Conservation (phyloP, 768 basidiomycete species). For the Phylloporus arenicola region DNA sequence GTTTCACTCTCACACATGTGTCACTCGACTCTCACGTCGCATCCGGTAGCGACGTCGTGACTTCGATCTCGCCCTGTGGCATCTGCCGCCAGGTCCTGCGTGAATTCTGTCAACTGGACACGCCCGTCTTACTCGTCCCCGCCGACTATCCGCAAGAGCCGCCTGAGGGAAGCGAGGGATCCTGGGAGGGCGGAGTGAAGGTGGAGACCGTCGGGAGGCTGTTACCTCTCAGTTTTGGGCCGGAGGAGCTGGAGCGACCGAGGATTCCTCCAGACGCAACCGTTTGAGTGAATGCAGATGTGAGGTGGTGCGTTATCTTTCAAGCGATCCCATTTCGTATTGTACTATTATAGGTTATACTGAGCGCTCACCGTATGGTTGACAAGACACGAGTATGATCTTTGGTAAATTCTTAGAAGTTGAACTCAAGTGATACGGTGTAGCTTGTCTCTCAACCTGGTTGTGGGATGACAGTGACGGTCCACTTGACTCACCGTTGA, state of each 20-base stretch:
- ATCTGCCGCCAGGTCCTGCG: conserved; percentile 89
- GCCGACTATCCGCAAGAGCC: conserved; percentile 48
- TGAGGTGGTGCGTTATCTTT: too few relatives aligned
- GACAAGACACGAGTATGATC: too few relatives aligned
- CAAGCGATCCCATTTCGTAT: too few relatives aligned
- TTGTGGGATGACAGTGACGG: too few relatives aligned
- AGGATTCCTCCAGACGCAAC: neutral
- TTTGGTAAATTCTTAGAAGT: too few relatives aligned
- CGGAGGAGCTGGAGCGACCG: conserved; percentile 54
- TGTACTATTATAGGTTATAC: too few relatives aligned
- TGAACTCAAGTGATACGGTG: too few relatives aligned
- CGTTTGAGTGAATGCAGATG: too few relatives aligned
- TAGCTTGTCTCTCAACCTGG: too few relatives aligned
- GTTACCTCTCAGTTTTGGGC: conserved; percentile 79
- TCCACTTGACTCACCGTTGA: too few relatives aligned
- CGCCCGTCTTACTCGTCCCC: conserved; percentile 69
- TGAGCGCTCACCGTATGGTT: too few relatives aligned
- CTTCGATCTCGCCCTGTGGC: conserved; percentile 80
- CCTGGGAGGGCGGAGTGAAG: conserved; percentile 38
- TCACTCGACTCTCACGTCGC: neutral
- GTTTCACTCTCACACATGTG: neutral
- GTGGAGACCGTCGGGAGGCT: conserved; percentile 69
- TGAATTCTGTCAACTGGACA: conserved; percentile 74
- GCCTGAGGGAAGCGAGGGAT: neutral
- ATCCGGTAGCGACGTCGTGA: conserved; percentile 50